Conservation (phyloP, 768 basidiomycete species). For the Daedaleopsis sinensis region DNA sequence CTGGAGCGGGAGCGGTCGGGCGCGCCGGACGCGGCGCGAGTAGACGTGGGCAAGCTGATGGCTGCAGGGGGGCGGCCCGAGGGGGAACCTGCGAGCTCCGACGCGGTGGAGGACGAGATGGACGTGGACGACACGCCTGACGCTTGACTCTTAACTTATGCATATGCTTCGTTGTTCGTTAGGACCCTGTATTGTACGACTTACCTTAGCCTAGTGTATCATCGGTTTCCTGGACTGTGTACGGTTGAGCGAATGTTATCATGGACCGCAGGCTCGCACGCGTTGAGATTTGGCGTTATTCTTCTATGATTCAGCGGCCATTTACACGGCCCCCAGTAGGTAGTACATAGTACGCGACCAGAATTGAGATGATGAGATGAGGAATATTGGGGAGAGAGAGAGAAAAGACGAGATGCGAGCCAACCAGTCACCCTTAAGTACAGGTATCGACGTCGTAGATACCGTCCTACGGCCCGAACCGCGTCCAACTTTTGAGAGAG, state of each 20-base stretch:
- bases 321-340: constrained; percentile 42
- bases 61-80: constrained; percentile 22
- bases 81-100: constrained; percentile 12
- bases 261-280: not conserved
- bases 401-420: constrained; percentile 18
- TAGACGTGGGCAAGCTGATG: constrained; percentile 20
- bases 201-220: not conserved
- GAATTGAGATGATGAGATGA: not conserved
- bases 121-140: constrained; percentile 15
- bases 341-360: constrained; percentile 38
- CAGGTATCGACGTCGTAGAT: constrained; percentile 15
- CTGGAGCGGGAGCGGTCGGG: constrained; percentile 19
- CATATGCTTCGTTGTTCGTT: too few species aligned
- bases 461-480: constrained; percentile 21
- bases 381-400: constrained; percentile 9
- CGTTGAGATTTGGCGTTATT: constrained; percentile 5
- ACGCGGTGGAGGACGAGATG: constrained; percentile 11
- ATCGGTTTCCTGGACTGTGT: not conserved
- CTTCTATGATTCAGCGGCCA: constrained; percentile 33
- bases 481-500: constrained; percentile 22
- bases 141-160: too few species aligned
- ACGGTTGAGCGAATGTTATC: not conserved
- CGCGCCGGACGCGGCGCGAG: not conserved
- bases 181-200: not conserved
- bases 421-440: constrained; percentile 25